Evolutionary conservation across 805 yeast genomes (phyloP).

Genomic region (Saturnispora diversa): DNA sequence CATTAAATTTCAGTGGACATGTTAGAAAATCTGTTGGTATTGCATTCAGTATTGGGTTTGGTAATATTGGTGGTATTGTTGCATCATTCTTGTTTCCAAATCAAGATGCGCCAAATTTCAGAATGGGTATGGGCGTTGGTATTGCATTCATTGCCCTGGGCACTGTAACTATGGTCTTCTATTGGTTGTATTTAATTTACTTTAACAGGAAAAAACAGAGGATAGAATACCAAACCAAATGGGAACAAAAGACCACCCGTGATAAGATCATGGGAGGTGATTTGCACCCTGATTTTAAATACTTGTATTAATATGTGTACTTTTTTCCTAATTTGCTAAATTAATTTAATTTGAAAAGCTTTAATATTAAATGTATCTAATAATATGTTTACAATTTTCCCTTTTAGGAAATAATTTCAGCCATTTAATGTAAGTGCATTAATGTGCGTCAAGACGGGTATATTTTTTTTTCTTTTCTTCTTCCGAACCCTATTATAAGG

Average conservation of each 20-base stretch:
- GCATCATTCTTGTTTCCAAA: constrained; percentile 49
- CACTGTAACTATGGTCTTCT: constrained; percentile 28
- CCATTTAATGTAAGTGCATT: too few relatives aligned
- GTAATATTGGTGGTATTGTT: constrained; percentile 66
- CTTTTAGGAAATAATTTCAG: too few relatives aligned
- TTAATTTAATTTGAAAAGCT: not conserved
- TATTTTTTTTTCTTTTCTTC: too few relatives aligned
- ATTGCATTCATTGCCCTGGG: constrained; percentile 41
- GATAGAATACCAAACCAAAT: constrained; percentile 23
- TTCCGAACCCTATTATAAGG: not conserved
- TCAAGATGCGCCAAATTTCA: constrained; percentile 51
- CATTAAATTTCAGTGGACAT: constrained; percentile 57
- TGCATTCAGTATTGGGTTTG: constrained; percentile 57
- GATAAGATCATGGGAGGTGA: constrained; percentile 30
- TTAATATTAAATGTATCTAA: not conserved
- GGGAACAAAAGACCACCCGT: constrained; percentile 25
- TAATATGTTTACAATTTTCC: not conserved
- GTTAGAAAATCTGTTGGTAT: constrained; percentile 43
- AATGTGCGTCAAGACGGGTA: too few relatives aligned
- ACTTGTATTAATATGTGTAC: constrained; percentile 31
- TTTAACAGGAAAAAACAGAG: constrained; percentile 32
- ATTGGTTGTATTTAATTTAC: constrained; percentile 27
- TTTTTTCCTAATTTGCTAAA: not conserved
- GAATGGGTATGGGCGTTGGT: constrained; percentile 44
- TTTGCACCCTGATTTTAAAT: constrained; percentile 38